Evolutionary conservation across 768 basidiomycete species (phyloP).

Genomic region (Macrolepiota albuminosa): DNA sequence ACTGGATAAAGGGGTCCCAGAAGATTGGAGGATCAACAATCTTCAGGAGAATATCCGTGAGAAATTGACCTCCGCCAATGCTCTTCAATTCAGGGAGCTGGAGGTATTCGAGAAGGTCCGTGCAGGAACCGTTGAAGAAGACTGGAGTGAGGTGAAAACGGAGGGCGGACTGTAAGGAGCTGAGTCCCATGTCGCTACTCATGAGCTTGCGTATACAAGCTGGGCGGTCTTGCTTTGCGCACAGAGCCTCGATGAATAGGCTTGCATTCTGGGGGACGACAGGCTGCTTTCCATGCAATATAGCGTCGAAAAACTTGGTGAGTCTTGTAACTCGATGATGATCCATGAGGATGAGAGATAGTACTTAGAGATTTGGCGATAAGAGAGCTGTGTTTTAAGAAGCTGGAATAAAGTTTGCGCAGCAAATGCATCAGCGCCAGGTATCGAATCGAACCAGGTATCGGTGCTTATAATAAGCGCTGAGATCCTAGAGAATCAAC

Average conservation of each 20-base stretch:
- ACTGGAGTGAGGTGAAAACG: background rate
- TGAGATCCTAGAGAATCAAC: background rate
- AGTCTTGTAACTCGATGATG: background rate
- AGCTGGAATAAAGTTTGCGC: background rate
- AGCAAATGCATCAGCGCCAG: background rate
- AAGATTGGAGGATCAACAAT: background rate
- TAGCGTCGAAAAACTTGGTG: background rate
- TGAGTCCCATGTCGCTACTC: background rate
- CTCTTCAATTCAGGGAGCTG: background rate
- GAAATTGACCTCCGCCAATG: background rate
- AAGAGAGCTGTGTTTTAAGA: background rate
- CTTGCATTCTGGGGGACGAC: background rate
- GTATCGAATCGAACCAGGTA: background rate
- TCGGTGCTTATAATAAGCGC: background rate
- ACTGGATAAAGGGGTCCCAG: background rate
- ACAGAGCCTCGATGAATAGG: slow-evolving; percentile 6
- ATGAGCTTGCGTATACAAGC: background rate
- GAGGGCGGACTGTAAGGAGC: background rate
- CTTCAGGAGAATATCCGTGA: background rate
- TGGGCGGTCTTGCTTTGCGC: slow-evolving; percentile 1
- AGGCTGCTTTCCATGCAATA: background rate
- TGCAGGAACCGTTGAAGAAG: background rate
- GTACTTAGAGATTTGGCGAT: background rate
- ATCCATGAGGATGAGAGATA: background rate
- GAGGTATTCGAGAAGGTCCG: background rate